These are phyloP conservation scores for Chrysosphaeria jannelii DNA, from an alignment of 2,329 filamentous ascomycete species.

Conservation along the genomic window DNA sequence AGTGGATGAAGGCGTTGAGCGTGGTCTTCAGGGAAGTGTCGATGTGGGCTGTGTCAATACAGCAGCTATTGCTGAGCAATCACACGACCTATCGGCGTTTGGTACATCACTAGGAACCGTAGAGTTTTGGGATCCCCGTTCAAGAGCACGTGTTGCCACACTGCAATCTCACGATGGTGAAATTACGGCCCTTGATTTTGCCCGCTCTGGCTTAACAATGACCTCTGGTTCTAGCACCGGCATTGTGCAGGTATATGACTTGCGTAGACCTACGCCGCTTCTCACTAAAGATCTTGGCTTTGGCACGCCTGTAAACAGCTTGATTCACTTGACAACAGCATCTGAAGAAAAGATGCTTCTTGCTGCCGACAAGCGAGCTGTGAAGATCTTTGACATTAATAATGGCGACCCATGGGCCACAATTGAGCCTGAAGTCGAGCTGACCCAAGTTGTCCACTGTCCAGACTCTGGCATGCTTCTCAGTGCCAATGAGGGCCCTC, in stretches of 20 bases:
- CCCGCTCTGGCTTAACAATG: constrained; percentile 53
- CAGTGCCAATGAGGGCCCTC: constrained; percentile 85
- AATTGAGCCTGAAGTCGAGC: constrained; percentile 76
- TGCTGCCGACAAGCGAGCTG: constrained; percentile 78
- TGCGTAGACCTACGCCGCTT: constrained; percentile 61
- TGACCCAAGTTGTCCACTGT: constrained; percentile 84
- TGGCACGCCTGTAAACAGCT: constrained; percentile 67
- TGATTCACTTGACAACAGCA: constrained; percentile 39
- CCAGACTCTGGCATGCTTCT: constrained; percentile 82
- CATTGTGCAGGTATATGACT: constrained; percentile 68
- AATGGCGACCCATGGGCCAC: constrained; percentile 80
- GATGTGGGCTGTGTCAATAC: constrained; percentile 65
- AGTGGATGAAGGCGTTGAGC: constrained; percentile 42
- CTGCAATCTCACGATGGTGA: constrained; percentile 38
- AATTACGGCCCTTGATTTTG: constrained; percentile 70
- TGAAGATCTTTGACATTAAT: constrained; percentile 80
- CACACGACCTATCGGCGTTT: constrained; percentile 74
- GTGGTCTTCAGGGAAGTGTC: constrained; percentile 63
- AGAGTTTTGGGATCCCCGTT: constrained; percentile 84
- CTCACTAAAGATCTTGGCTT: constrained; percentile 90
- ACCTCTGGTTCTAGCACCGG: constrained; percentile 72
- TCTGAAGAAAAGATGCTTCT: constrained; percentile 66
- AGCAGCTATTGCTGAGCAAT: constrained; percentile 59
- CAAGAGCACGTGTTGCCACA: constrained; percentile 50
- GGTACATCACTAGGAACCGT: constrained; percentile 87